Conservation (phyloP, 116 monocot species). For the Papilionanthe hybrid region DNA sequence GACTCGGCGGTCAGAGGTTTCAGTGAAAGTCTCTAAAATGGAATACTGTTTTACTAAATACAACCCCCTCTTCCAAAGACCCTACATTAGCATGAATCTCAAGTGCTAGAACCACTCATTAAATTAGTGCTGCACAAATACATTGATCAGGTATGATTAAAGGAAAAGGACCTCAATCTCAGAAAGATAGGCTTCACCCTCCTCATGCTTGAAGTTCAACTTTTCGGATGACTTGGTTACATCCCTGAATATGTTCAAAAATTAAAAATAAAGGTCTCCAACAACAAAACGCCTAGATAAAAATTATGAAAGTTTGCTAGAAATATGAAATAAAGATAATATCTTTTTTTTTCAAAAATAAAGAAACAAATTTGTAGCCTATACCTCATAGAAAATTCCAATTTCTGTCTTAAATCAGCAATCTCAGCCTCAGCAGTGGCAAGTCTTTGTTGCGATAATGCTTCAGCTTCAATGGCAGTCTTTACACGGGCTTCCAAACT, state of each 20-base stretch:
- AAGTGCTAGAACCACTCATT: not conserved
- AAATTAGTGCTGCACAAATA: not conserved
- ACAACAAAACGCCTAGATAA: not conserved
- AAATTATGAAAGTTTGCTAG: not conserved
- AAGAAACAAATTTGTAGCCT: not conserved
- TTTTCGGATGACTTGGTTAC: conserved; percentile 46
- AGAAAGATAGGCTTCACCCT: conserved; percentile 77
- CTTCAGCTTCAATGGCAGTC: conserved; percentile 92
- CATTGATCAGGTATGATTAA: not conserved
- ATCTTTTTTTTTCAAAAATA: not conserved
- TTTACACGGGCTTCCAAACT: conserved; percentile 82
- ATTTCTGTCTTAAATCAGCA: conserved; percentile 74
- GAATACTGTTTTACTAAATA: not conserved
- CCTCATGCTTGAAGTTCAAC: conserved; percentile 80
- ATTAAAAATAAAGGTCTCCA: not conserved
- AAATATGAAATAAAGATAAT: not conserved
- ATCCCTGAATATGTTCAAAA: conserved; percentile 36
- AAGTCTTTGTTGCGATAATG: conserved; percentile 72
- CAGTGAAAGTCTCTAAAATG: not conserved
- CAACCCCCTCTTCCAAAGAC: conserved; percentile 1
- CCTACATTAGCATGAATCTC: not conserved
- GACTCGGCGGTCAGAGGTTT: not conserved
- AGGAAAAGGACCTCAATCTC: conserved; percentile 79
- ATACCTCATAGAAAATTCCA: conserved; percentile 66
- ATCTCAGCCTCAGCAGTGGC: conserved; percentile 87